Conservation (phyloP, 2,329 filamentous ascomycete genomes). For the Podosphaera xanthii region DNA sequence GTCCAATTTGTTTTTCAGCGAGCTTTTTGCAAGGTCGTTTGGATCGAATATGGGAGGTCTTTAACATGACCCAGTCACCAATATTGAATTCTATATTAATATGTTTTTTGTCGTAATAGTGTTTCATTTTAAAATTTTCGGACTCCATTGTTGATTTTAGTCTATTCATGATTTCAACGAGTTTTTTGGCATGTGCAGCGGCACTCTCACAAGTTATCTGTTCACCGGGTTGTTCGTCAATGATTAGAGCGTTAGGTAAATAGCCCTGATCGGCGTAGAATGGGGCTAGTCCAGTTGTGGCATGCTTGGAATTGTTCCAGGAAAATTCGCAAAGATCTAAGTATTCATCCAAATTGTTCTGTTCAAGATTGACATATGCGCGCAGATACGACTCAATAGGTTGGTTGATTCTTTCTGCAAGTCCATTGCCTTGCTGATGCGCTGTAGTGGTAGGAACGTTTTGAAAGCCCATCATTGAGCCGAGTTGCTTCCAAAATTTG, state of each 20-base stretch:
- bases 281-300: background rate
- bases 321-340: background rate
- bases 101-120: background rate
- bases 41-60: background rate
- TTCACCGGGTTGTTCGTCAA: background rate
- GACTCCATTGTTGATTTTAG: background rate
- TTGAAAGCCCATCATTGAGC: background rate
- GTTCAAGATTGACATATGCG: conserved; percentile 4
- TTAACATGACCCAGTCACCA: background rate
- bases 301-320: background rate
- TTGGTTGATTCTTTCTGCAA: background rate
- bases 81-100: background rate
- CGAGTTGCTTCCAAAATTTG: background rate
- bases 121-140: background rate
- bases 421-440: background rate
- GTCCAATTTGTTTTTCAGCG: background rate
- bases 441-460: background rate
- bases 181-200: background rate
- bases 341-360: conserved; percentile 3
- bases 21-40: conserved; percentile 1
- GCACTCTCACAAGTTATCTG: background rate
- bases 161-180: background rate
- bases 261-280: background rate
- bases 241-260: background rate
- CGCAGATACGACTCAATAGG: conserved; percentile 1